Evolutionary conservation across 73 alveolate genomes (phyloP).

Genomic region (Blepharisma stoltei): DNA sequence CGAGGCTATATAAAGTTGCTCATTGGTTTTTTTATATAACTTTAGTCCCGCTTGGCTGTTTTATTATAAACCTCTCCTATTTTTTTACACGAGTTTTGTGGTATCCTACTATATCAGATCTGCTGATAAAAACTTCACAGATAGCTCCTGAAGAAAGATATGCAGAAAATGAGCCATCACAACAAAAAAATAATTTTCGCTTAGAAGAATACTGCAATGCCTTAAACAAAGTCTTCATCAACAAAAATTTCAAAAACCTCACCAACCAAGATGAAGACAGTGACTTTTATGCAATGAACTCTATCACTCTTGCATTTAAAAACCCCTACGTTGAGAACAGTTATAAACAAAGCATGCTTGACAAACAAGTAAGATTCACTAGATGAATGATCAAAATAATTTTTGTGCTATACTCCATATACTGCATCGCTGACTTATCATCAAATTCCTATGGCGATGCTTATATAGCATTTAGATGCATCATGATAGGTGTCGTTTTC

Average conservation of each 20-base stretch:
- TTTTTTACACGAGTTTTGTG: background rate
- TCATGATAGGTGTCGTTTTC: background rate
- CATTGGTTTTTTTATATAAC: background rate
- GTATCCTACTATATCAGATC: too few relatives aligned
- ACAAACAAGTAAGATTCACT: background rate
- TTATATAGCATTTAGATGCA: background rate
- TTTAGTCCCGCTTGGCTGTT: conserved; percentile 41
- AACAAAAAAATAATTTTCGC: background rate
- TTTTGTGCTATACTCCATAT: background rate
- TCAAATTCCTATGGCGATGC: background rate
- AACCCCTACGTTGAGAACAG: conserved; percentile 17
- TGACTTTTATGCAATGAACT: background rate
- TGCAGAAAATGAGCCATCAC: too few relatives aligned
- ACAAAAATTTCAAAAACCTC: conserved; percentile 44
- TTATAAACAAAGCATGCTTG: background rate
- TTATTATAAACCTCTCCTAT: conserved; percentile 38
- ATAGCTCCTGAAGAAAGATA: too few relatives aligned
- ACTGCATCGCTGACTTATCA: background rate
- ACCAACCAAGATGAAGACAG: background rate
- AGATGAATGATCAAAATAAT: background rate
- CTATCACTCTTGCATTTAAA: background rate
- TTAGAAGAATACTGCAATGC: background rate
- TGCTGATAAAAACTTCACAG: too few relatives aligned
- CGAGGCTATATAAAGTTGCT: background rate
- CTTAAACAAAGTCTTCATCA: conserved; percentile 25